phyloP scores from a whole-genome alignment of 2,329 filamentous ascomycete species.

The Raffaelea albimanens region DNA sequence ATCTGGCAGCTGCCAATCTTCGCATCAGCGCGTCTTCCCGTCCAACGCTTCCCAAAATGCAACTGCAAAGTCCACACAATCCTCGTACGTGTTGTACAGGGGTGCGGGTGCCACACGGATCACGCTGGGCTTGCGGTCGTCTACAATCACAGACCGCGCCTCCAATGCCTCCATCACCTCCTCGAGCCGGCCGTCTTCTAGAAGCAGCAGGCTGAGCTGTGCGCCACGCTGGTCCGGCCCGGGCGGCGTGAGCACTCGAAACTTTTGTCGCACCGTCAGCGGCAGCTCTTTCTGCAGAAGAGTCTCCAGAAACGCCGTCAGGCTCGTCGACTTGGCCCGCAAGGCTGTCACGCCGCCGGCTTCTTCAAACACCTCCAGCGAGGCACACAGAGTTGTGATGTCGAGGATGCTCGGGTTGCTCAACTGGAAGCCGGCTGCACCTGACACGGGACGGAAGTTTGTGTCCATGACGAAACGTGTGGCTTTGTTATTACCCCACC shows the following conservation, averaged over 20 bases:
- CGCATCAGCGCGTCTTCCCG: too few species aligned
- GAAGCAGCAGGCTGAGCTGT: conserved; percentile 61
- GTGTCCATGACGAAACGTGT: conserved; percentile 78
- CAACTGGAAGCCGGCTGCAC: conserved; percentile 73
- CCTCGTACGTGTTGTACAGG: conserved; percentile 71
- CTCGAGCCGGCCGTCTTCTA: conserved; percentile 64
- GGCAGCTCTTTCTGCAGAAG: conserved; percentile 41
- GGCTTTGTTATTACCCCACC: conserved; percentile 77
- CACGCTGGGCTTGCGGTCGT: conserved; percentile 78
- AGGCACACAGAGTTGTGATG: conserved; percentile 63
- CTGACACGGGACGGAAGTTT: conserved; percentile 64
- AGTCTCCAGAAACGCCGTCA: conserved; percentile 70
- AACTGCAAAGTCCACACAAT: conserved; percentile 26
- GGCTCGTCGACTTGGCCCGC: conserved; percentile 57
- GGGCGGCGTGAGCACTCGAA: conserved; percentile 59
- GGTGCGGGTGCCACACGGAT: conserved; percentile 77
- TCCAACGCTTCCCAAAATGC: conserved; percentile 9
- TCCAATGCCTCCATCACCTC: conserved; percentile 54
- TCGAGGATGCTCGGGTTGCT: conserved; percentile 77
- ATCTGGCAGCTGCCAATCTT: too few species aligned
- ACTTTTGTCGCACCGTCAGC: conserved; percentile 26
- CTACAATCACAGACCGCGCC: conserved; percentile 62
- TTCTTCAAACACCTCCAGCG: conserved; percentile 63
- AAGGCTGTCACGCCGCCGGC: conserved; percentile 57
- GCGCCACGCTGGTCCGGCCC: conserved; percentile 61